These are phyloP conservation scores for Pythium utonaiense DNA, from an alignment of 352 stramenopile genomes.

Conservation along the genomic window DNA sequence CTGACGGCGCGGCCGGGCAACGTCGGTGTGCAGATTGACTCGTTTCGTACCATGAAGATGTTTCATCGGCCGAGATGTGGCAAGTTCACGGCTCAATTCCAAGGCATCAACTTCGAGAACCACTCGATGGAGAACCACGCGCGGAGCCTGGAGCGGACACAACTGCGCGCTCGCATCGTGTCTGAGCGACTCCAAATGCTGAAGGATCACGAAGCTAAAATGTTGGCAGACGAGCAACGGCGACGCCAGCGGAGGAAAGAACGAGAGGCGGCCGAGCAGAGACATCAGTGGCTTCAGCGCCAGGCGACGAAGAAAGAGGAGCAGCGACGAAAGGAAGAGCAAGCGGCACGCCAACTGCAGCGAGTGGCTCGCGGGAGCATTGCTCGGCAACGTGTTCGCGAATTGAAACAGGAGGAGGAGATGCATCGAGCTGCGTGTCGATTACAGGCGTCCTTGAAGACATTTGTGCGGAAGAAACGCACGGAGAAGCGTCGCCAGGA, in stretches of 20 bases:
- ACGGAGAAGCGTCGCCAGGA: slow-evolving; percentile 11
- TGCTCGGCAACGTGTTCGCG: slow-evolving; percentile 15
- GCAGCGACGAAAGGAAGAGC: slow-evolving; percentile 34
- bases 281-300: slow-evolving; percentile 41
- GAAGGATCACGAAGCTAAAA: slow-evolving; percentile 36
- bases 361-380: slow-evolving; percentile 34
- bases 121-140: slow-evolving; percentile 68
- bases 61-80: slow-evolving; percentile 52
- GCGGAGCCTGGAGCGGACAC: slow-evolving; percentile 55
- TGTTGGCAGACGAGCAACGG: slow-evolving; percentile 36
- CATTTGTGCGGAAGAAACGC: slow-evolving; percentile 19
- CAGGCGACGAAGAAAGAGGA: slow-evolving; percentile 46
- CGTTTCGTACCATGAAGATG: slow-evolving; percentile 55
- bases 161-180: slow-evolving; percentile 36
- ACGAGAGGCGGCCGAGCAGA: slow-evolving; percentile 40
- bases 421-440: slow-evolving; percentile 28
- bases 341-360: slow-evolving; percentile 42
- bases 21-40: slow-evolving; percentile 73
- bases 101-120: slow-evolving; percentile 59
- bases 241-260: slow-evolving; percentile 36
- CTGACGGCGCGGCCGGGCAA: slow-evolving; percentile 61
- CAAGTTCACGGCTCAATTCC: slow-evolving; percentile 70
- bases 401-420: slow-evolving; percentile 6
- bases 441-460: slow-evolving; percentile 30
- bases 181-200: slow-evolving; percentile 49